Evolutionary conservation across 2,329 filamentous ascomycete species (phyloP).

Genomic region (Colletotrichum sp.): DNA sequence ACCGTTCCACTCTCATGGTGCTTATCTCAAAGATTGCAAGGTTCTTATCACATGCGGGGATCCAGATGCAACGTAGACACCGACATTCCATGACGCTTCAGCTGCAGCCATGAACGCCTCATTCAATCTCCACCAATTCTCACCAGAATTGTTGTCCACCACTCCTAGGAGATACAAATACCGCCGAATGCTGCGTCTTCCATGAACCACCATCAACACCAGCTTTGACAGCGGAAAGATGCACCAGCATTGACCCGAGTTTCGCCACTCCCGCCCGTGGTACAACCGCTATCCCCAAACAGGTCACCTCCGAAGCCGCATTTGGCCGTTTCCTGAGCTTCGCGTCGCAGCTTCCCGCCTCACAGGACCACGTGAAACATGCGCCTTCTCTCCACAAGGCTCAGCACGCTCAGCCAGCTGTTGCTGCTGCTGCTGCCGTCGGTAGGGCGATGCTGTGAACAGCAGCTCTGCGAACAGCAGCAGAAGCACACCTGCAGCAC

Average conservation of each 20-base stretch:
- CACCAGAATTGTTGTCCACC: neutral
- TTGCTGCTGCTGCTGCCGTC: neutral
- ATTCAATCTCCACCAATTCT: neutral
- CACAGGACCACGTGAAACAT: slow-evolving; percentile 2
- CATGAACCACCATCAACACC: neutral
- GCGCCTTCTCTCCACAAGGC: neutral
- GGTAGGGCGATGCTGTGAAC: neutral
- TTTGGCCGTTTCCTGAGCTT: neutral
- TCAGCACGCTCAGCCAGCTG: neutral
- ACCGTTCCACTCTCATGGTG: too few relatives aligned
- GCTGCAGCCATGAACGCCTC: neutral
- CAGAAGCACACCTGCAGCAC: neutral
- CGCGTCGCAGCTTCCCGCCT: neutral
- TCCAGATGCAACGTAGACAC: neutral
- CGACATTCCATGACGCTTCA: neutral
- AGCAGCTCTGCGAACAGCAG: neutral
- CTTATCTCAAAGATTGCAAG: neutral
- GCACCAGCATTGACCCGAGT: neutral
- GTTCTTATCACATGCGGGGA: neutral
- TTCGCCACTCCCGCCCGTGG: neutral
- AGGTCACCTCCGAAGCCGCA: neutral
- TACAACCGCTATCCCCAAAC: neutral
- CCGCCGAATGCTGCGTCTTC: neutral
- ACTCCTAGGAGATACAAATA: neutral
- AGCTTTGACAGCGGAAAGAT: neutral